Percentiles rank a stretch among this genome's conserved stretches.
Conservation (phyloP, 768 basidiomycete species). For the Mycena epipterygia region DNA sequence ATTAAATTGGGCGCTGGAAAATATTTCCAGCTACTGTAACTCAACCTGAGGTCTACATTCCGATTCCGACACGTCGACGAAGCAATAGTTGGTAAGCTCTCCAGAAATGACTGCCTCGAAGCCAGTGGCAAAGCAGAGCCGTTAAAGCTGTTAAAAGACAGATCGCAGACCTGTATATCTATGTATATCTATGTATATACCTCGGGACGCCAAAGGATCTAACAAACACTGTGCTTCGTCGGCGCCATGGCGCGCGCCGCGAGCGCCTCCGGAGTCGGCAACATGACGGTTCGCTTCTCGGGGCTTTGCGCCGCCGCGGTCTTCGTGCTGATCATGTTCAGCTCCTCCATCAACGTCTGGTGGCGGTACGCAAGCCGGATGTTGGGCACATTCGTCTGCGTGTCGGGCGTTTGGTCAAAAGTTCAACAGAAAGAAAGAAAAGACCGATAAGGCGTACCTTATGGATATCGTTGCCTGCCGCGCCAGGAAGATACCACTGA, state of each 20-base stretch:
- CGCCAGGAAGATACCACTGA: conserved; percentile 93
- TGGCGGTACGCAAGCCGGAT: conserved; percentile 93
- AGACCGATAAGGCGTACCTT: conserved; percentile 70
- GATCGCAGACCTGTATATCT: too few species aligned
- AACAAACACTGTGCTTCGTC: conserved; percentile 29
- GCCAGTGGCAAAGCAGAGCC: too few species aligned
- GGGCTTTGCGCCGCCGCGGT: not conserved
- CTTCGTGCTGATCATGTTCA: conserved; percentile 69
- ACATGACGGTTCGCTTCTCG: not conserved
- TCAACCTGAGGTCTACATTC: too few species aligned
- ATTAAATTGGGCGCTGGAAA: too few species aligned
- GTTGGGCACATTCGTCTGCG: conserved; percentile 96
- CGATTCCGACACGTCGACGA: too few species aligned
- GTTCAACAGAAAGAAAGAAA: not conserved
- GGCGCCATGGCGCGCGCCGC: conserved; percentile 55
- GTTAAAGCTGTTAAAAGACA: too few species aligned
- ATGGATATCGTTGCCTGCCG: conserved; percentile 95
- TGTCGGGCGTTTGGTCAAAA: not conserved
- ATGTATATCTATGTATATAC: too few species aligned
- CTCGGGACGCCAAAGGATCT: not conserved
- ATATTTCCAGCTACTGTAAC: too few species aligned
- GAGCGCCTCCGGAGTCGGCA: conserved; percentile 51
- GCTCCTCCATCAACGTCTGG: conserved; percentile 88
- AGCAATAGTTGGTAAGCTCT: too few species aligned
- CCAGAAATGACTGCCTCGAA: too few species aligned